Base-by-base conservation (phyloP, 352 stramenopile species). In the Lagenidium giganteum region DNA sequence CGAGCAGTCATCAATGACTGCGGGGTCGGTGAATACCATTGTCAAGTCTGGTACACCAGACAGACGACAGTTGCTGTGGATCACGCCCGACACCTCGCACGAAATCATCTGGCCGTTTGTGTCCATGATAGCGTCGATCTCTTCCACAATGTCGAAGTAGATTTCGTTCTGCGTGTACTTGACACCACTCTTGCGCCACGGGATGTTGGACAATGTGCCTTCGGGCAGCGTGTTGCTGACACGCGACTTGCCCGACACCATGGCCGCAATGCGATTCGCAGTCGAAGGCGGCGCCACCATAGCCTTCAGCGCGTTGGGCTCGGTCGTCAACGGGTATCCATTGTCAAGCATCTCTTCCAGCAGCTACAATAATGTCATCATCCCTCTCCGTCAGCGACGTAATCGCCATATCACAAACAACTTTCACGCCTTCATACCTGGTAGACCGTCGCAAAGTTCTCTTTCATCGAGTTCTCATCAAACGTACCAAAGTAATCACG, bases 81-180 rank as follows among this genome's bases (percentile, higher is more conserved):
- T 96, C 34, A 73, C 83, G 18, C 96, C 96, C 27, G 83, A 96
- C 26, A 99, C 95, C 70, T 98, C 93, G 25, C 77, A 95, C 36
- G 87, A 96, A 42, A 98, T 83, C 44, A 98, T 89, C 31, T 77
- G 70, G 8, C 89, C 89, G 31, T 85, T 93, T 22, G 74, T 67
- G 58, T 96, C 88, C 17, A 99, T 62, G 64, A 99, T 98, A n/a
- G 91, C 90, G 70, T 99, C 94, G 23, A 99, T 88, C 63, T 98
- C 94, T 70, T 99, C 96, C 1, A 98, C 76, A 60, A 99, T 97
- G 63, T 99, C 96, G 49, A 99, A 95, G 67, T 98, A 99, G 39
- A 99, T 98, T 72, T 99, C 96, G 75, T 99, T 99, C 54, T 90
- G 80, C 38, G 79, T 88, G 66, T 99, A 98, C 34, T 85, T 85